Evolutionary conservation across 2,329 filamentous ascomycete species (phyloP), one percentile per base, ranked within the genome.

Genomic region (Calonectria henricotiae): DNA sequence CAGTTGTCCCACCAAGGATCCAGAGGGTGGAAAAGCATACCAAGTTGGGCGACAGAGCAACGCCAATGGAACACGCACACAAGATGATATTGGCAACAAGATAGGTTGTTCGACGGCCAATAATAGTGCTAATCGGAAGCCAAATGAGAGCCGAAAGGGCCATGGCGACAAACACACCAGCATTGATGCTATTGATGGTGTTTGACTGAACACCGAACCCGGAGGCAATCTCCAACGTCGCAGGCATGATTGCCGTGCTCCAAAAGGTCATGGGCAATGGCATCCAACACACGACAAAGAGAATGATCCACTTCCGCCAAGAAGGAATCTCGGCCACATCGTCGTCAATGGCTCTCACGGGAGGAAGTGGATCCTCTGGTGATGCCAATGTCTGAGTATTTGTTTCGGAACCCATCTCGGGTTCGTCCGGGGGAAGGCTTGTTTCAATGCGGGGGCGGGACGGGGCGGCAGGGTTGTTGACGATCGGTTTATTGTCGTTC

Each of bases 241-340:
- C 76, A 2, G 76, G 75, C 76, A 78, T 76, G 5, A 78, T 74
- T 1, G 76, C 75, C 0, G 76, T 78, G 41, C 76, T 74, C 76
- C 76, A 78, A 55, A 78, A 78, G 2, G 76, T 78, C 76, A 77
- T 78, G 11, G 76, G 76, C 4, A 78, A 67, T 1, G 76, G 75
- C 76, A 78, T 78, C 76, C 76, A 78, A 7, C 76, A 78, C 11
- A 78, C 76, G 5, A 78, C 76, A 20, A 78, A 78, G 15, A 78
- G 75, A 12, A 78, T 78, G 1, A 78, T 67, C 75, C 76, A 78
- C 71, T 74, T 78, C n/a, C 76, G 62, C 76, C 76, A 78, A 0
- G 71, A 39, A 0, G 76, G 73, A 2, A 78, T 70, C 7, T 75
- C 69, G 1, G 68, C 73, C 0, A 69, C 76, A 8, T 73, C 62